Conservation (phyloP, 2,329 filamentous ascomycete species). For the Penicillium sp. region DNA sequence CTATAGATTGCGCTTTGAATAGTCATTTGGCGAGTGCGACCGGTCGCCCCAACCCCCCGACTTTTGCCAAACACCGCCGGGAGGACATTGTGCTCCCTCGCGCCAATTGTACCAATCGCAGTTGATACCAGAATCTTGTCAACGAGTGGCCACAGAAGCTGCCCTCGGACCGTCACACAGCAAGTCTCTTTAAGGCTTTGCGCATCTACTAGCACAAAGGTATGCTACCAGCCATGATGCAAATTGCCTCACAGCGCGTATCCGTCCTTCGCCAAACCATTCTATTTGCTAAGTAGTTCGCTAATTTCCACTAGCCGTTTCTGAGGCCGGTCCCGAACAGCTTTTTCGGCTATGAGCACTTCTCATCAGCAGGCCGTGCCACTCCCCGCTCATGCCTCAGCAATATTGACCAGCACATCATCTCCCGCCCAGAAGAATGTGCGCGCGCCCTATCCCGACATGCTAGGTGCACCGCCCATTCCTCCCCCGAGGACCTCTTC, state of each 20-base stretch:
- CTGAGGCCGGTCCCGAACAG: slow-evolving; percentile 26
- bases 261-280: slow-evolving; percentile 19
- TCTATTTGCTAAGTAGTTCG: slow-evolving; percentile 33
- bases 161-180: slow-evolving; percentile 19
- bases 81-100: slow-evolving; percentile 20
- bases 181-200: slow-evolving; percentile 15
- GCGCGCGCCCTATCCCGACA: slow-evolving; percentile 36
- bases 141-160: slow-evolving; percentile 18
- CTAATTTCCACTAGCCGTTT: slow-evolving; percentile 27
- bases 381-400: slow-evolving; percentile 36
- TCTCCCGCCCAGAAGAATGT: slow-evolving; percentile 26
- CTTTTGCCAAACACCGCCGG: slow-evolving; percentile 17
- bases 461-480: slow-evolving; percentile 56
- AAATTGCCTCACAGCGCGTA: slow-evolving; percentile 50
- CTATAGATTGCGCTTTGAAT: slow-evolving; percentile 17
- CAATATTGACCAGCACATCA: slow-evolving; percentile 30
- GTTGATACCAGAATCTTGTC: slow-evolving; percentile 16
- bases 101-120: slow-evolving; percentile 19
- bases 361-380: slow-evolving; percentile 39
- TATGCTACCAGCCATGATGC: slow-evolving; percentile 58
- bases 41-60: slow-evolving; percentile 16
- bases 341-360: slow-evolving; percentile 37
- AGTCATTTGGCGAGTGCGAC: slow-evolving; percentile 21
- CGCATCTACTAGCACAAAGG: slow-evolving; percentile 31
- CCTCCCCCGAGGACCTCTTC: slow-evolving; percentile 77